Conservation (phyloP, 139 green algal species). For the Eudorina sp. region DNA sequence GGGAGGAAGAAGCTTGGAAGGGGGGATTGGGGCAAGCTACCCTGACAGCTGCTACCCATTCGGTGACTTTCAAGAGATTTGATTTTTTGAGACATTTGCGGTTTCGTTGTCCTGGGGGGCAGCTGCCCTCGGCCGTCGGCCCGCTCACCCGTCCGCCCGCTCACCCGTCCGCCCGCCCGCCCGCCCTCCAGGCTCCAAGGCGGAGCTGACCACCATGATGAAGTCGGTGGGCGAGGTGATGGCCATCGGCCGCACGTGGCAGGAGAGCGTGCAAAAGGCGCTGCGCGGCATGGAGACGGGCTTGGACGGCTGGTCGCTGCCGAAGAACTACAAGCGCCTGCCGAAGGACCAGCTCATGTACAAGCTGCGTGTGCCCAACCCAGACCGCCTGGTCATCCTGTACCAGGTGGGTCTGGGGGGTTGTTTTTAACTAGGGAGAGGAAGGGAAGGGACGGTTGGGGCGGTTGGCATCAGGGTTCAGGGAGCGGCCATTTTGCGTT, state of each 20-base stretch:
- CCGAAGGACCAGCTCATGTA: conserved; percentile 85
- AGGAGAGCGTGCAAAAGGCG: conserved; percentile 98
- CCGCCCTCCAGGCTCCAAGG: conserved; percentile 84
- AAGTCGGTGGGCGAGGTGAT: conserved; percentile 98
- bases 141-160: not conserved
- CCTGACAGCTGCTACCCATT: too few species aligned
- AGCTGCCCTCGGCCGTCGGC: not conserved
- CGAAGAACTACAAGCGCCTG: conserved; percentile 85
- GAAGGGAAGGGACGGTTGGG: too few species aligned
- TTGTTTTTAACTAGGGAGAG: too few species aligned
- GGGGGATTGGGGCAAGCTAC: too few species aligned
- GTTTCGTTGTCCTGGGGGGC: not conserved
- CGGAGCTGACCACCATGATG: conserved; percentile 95
- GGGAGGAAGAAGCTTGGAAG: not conserved
- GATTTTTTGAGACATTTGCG: too few species aligned
- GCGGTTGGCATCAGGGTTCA: too few species aligned
- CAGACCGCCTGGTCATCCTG: conserved; percentile 88
- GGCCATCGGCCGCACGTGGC: conserved; percentile 97
- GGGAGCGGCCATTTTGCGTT: too few species aligned
- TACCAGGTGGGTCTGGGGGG: conserved; percentile 73
- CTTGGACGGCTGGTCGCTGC: conserved; percentile 90
- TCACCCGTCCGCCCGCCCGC: not conserved
- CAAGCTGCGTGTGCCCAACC: conserved; percentile 91
- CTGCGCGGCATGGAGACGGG: conserved; percentile 95
- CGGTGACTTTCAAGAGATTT: too few species aligned